Base-by-base conservation (phyloP, 306 rosid species). In the Nissolia schottii region DNA sequence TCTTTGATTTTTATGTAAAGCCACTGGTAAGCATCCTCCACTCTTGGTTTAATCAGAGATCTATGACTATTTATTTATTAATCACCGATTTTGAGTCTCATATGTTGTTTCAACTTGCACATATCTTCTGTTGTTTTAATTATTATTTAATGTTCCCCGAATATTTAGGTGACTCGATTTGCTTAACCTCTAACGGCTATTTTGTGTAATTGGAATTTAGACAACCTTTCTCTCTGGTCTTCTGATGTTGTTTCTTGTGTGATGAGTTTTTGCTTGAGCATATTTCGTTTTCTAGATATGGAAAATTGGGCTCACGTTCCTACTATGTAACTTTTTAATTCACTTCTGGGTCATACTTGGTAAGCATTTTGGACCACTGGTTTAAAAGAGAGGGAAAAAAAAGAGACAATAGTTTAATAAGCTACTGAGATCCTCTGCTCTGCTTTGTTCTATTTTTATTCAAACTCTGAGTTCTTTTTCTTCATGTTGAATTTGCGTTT, bases 151-250 rank as follows among this genome's bases (percentile, higher is more conserved):
- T 56, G 28, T 59, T 86, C 80, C 71, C 80, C 90, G 83, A 82
- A 57, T 74, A 68, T 82, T 83, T 57, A 71, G 90, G 84, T 65
- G 20, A 60, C 71, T 74, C 64, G 67, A 48, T 82, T 82, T 77
- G 74, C 37, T n/a, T 49, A 60, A 6, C 38, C 46, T 51, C 64
- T 75, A 87, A 91, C 92, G 89, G 87, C 88, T 80, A 80, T 75
- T 64, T 80, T n/a, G n/a, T n/a, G n/a, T n/a, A n/a, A n/a, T n/a
- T n/a, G n/a, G n/a, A n/a, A n/a, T n/a, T n/a, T n/a, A n/a, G n/a
- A n/a, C n/a, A n/a, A n/a, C n/a, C n/a, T n/a, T n/a, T n/a, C n/a
- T n/a, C n/a, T n/a, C n/a, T n/a, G n/a, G n/a, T n/a, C n/a, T n/a
- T n/a, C n/a, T n/a, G n/a, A n/a, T n/a, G n/a, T n/a, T n/a, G n/a